Percentiles rank a stretch among this genome's conserved stretches.
phyloP scores from a whole-genome alignment of 2,329 filamentous ascomycete genomes.

The Diplodia sapinea region DNA sequence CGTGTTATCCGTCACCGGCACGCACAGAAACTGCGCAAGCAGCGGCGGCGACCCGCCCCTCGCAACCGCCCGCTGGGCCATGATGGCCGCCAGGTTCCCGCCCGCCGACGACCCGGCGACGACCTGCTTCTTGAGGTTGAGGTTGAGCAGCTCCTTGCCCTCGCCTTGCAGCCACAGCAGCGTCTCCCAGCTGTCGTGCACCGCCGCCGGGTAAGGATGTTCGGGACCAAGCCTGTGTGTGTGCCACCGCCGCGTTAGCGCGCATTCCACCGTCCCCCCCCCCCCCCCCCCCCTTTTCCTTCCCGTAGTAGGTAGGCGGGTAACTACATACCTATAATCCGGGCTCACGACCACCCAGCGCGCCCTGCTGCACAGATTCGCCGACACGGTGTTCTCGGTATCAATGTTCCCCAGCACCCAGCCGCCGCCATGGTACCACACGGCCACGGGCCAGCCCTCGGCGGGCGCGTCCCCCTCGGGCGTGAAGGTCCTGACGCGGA shows the following conservation, averaged over 20 bases:
- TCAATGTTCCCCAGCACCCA: slow-evolving; percentile 48
- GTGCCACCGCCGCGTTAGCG: neutral
- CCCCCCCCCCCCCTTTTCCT: no score
- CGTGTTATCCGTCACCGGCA: slow-evolving; percentile 48
- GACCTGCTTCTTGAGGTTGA: slow-evolving; percentile 40
- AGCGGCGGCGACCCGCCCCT: slow-evolving; percentile 7
- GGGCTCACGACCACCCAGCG: slow-evolving; percentile 22
- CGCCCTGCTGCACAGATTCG: slow-evolving; percentile 20
- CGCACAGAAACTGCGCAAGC: slow-evolving; percentile 37
- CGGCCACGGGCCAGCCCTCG: slow-evolving; percentile 46
- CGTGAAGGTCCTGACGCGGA: slow-evolving; percentile 44
- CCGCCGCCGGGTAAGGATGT: slow-evolving; percentile 45
- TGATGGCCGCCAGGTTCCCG: slow-evolving; percentile 32
- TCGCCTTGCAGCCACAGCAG: slow-evolving; percentile 17
- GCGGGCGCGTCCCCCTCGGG: slow-evolving; percentile 38
- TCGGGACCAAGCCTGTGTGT: slow-evolving; percentile 44
- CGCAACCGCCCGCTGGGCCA: slow-evolving; percentile 9
- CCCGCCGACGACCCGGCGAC: slow-evolving; percentile 44
- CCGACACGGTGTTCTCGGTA: slow-evolving; percentile 44
- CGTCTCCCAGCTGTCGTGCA: slow-evolving; percentile 39
- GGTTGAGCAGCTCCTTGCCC: slow-evolving; percentile 22
- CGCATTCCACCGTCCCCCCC: no score
- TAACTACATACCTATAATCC: slow-evolving; percentile 12
- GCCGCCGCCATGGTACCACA: slow-evolving; percentile 52
- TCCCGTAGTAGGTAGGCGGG: no score